phyloP scores from a whole-genome alignment of 352 stramenopile species.

The Pythium plurisporium region DNA sequence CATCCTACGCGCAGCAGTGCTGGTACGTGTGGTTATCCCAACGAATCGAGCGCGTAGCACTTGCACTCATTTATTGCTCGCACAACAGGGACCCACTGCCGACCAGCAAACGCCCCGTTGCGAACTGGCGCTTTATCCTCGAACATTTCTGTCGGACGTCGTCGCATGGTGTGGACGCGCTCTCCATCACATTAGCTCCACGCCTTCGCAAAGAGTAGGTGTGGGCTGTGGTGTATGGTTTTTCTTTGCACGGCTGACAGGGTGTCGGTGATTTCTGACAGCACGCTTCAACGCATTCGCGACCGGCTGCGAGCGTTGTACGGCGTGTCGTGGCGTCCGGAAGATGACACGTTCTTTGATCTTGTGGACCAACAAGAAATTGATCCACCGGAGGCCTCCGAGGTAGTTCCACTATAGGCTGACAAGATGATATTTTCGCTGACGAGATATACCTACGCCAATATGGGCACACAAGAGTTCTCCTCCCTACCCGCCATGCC shows the following conservation, averaged over 20 bases:
- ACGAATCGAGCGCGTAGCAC: background rate
- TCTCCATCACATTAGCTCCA: background rate
- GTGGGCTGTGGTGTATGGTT: too few species aligned
- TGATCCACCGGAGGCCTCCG: conserved; percentile 8
- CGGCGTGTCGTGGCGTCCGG: conserved; percentile 38
- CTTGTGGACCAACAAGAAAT: conserved; percentile 19
- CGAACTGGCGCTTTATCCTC: conserved; percentile 23
- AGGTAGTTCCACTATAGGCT: conserved; percentile 8
- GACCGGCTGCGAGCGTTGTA: conserved; percentile 56
- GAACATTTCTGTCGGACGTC: conserved; percentile 22
- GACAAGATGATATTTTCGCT: background rate
- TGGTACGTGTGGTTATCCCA: conserved; percentile 18
- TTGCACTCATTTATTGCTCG: background rate
- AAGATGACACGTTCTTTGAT: conserved; percentile 47
- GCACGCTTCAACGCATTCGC: conserved; percentile 56
- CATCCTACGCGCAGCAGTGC: conserved; percentile 25
- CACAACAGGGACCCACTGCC: conserved; percentile 18
- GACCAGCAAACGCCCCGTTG: conserved; percentile 17
- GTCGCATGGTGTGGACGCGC: conserved; percentile 8
- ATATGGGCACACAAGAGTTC: background rate
- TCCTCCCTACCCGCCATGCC: too few species aligned
- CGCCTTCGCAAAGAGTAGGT: conserved; percentile 21
- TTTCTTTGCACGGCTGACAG: too few species aligned
- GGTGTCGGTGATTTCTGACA: conserved; percentile 21
- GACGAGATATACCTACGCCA: background rate